phyloP scores from a whole-genome alignment of 805 yeast species.

The Starmerella vitae region DNA sequence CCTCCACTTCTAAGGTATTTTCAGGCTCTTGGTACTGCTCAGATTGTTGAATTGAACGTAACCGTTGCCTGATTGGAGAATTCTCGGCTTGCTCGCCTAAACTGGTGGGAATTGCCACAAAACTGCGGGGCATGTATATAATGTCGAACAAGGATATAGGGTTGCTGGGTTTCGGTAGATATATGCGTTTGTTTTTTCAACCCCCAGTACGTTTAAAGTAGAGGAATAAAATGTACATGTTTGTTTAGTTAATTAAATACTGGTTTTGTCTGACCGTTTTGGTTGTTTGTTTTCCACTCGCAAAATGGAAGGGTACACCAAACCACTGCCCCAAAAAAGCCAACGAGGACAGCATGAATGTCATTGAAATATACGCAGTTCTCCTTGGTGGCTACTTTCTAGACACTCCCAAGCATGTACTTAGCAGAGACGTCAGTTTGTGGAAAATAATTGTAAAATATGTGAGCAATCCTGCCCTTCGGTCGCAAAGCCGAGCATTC shows the following conservation, averaged over 20 bases:
- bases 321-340: background rate
- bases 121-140: constrained; percentile 24
- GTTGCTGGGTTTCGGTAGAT: no score
- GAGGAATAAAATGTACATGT: no score
- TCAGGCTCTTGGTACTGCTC: constrained; percentile 92
- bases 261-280: no score
- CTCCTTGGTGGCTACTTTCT: background rate
- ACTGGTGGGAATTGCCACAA: constrained; percentile 25
- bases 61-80: constrained; percentile 1
- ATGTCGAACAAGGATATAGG: no score
- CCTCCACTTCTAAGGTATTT: constrained; percentile 84
- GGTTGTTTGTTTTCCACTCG: no score
- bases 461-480: background rate
- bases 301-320: no score
- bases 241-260: no score
- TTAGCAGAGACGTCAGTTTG: background rate
- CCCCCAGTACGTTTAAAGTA: no score
- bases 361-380: background rate
- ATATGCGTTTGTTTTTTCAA: no score
- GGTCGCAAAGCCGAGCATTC: background rate
- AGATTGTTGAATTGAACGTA: constrained; percentile 26
- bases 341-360: background rate
- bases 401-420: background rate
- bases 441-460: background rate
- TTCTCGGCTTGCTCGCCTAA: constrained; percentile 6